phyloP scores from a whole-genome alignment of 495 filamentous ascomycete genomes.

The Penicillium parvum region DNA sequence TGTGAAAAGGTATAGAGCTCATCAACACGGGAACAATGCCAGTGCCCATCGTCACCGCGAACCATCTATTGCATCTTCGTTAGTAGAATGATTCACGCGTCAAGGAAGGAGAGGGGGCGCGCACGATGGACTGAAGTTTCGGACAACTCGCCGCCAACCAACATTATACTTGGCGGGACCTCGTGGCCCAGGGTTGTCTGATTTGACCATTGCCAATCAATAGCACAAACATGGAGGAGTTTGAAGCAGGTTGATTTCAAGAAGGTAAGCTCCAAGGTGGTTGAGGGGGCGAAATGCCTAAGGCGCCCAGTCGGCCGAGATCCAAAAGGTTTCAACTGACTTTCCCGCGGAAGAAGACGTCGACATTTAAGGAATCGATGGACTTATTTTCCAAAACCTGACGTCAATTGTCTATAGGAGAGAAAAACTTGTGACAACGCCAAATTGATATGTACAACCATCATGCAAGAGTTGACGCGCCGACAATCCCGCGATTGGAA shows the following conservation, averaged over 20 bases:
- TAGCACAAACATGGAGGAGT: too few species aligned
- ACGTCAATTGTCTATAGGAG: background rate
- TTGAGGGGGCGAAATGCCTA: too few species aligned
- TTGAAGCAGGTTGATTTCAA: too few species aligned
- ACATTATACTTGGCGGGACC: slow-evolving; percentile 18
- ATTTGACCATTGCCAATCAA: background rate
- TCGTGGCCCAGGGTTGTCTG: background rate
- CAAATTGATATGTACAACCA: slow-evolving; percentile 1
- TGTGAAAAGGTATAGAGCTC: slow-evolving; percentile 36
- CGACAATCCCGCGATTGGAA: slow-evolving; percentile 42
- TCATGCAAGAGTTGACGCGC: slow-evolving; percentile 25
- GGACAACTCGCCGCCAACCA: slow-evolving; percentile 42
- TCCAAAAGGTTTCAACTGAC: too few species aligned
- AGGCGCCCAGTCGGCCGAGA: too few species aligned
- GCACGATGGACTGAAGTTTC: slow-evolving; percentile 48
- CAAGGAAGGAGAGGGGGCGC: slow-evolving; percentile 3
- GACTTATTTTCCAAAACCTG: background rate
- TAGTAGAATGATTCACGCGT: background rate
- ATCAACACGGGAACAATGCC: slow-evolving; percentile 47
- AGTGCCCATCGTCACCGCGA: slow-evolving; percentile 47
- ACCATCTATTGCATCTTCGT: slow-evolving; percentile 35
- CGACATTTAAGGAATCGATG: too few species aligned
- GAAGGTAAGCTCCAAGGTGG: too few species aligned
- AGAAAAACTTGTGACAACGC: slow-evolving; percentile 7
- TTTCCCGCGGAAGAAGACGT: too few species aligned